Base-by-base conservation (phyloP, 2,329 filamentous ascomycete species). In the Epichloe elymi region DNA sequence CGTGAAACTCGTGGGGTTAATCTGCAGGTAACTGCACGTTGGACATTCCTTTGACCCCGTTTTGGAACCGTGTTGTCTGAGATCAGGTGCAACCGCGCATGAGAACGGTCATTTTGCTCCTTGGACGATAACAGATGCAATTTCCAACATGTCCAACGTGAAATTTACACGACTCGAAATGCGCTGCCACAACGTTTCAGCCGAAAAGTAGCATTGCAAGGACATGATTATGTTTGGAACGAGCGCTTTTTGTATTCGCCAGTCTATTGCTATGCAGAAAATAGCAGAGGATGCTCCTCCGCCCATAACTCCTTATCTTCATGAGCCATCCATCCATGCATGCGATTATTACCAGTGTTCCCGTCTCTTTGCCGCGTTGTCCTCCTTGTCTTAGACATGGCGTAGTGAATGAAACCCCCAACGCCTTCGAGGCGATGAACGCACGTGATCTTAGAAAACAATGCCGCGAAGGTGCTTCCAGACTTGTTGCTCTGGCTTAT, bases 161-260 rank as follows among this genome's bases (percentile, higher is more conserved):
- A 23, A 23, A 23, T 23, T 20, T 20, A 20, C 26, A 30, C 26
- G 26, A 10, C 26, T 30, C 26, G 26, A 30, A 30, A 30, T 30
- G 36, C 36, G 12, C 36, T 38, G 12, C 36, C n/a, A 14, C 5
- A 5, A 38, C 14, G n/a, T n/a, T 6, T 38, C 36, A n/a, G 5
- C 4, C 14, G 36, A 38, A n/a, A 3, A n/a, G 6, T 38, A 14
- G 2, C 8, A 20, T 17, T 20, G 38, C n/a, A 19, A 41, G 19
- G 19, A 12, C 8, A 42, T 12, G 15, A 4, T 1, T 8, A 3
- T 30, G 8, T 12, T 41, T 42, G n/a, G 40, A 46, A 20, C 46
- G 20, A 50, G 48, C 46, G 47, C 47, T 46, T 52, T 49, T 52
- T 37, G 30, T 43, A 51, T 46, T 46, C 47, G 51, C 46, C 41